phyloP scores from a whole-genome alignment of 75 land plant genomes.

The Pinus albicaulis region DNA sequence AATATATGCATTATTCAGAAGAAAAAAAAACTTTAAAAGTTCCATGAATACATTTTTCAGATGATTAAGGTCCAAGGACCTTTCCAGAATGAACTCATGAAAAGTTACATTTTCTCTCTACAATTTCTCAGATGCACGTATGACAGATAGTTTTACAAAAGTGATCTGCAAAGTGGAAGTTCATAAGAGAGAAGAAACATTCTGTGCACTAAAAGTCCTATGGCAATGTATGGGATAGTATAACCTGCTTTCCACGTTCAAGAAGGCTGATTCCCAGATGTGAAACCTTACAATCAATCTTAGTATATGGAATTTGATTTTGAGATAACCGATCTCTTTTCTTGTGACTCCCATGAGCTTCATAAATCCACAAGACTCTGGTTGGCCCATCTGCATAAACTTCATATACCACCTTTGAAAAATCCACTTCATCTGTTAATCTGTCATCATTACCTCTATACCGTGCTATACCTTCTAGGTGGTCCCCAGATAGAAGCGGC shows the following conservation, averaged over 20 bases:
- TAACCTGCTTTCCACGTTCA: slow-evolving; percentile 61
- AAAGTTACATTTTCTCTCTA: too few species aligned
- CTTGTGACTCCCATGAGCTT: slow-evolving; percentile 24
- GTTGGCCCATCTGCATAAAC: slow-evolving; percentile 85
- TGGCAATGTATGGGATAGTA: not conserved
- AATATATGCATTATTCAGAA: not conserved
- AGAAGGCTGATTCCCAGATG: slow-evolving; percentile 47
- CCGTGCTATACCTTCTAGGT: not conserved
- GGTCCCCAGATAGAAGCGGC: slow-evolving; percentile 36
- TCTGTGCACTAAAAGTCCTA: not conserved
- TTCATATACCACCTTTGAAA: slow-evolving; percentile 74
- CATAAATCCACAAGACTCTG: slow-evolving; percentile 70
- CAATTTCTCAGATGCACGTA: too few species aligned
- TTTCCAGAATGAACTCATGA: too few species aligned
- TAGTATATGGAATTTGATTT: slow-evolving; percentile 16
- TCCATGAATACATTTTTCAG: too few species aligned
- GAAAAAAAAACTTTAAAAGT: too few species aligned
- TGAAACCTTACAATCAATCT: slow-evolving; percentile 51
- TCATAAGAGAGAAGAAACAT: not conserved
- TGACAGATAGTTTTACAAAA: not conserved
- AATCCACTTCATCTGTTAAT: slow-evolving; percentile 19
- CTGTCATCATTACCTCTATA: slow-evolving; percentile 18
- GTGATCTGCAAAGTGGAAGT: not conserved
- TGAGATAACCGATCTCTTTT: slow-evolving; percentile 21
- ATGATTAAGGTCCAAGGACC: too few species aligned